Percentiles rank a stretch among this genome's conserved stretches.
Evolutionary conservation across 176 grass and related monocot genomes (phyloP).

Genomic region (Lolium perenne): DNA sequence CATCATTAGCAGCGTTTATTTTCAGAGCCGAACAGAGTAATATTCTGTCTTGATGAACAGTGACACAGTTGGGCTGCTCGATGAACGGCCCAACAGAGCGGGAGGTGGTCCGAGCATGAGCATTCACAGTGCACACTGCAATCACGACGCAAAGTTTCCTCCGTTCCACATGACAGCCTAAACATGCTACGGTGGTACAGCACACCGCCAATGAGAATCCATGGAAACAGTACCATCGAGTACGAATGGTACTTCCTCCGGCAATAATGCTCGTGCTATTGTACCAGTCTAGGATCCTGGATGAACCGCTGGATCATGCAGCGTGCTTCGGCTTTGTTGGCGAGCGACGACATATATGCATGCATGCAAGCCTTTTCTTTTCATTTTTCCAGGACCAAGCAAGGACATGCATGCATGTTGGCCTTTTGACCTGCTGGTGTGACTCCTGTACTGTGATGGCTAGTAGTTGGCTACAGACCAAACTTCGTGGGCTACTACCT

Average conservation of each 20-base stretch:
- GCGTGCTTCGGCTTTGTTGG: neutral
- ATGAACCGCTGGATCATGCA: constrained; percentile 7
- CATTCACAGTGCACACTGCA: neutral
- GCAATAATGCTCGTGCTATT: neutral
- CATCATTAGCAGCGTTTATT: neutral
- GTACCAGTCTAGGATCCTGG: neutral
- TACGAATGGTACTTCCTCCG: neutral
- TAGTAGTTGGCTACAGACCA: constrained; percentile 22
- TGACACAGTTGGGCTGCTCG: too few species aligned
- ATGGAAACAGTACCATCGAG: neutral
- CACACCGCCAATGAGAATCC: constrained; percentile 1
- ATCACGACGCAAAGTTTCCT: too few species aligned
- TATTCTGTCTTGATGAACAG: neutral
- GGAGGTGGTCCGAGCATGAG: too few species aligned
- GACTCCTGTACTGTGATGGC: neutral
- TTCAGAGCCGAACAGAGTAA: too few species aligned
- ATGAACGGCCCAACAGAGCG: too few species aligned
- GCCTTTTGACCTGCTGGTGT: constrained; percentile 17
- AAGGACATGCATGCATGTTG: neutral
- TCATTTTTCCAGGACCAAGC: neutral
- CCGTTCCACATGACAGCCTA: neutral
- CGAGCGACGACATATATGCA: neutral
- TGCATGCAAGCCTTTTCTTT: neutral
- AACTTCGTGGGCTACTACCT: constrained; percentile 33
- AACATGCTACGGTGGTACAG: neutral